phyloP scores from a whole-genome alignment of 2,329 filamentous ascomycete species.

The Alternaria tenuissima region DNA sequence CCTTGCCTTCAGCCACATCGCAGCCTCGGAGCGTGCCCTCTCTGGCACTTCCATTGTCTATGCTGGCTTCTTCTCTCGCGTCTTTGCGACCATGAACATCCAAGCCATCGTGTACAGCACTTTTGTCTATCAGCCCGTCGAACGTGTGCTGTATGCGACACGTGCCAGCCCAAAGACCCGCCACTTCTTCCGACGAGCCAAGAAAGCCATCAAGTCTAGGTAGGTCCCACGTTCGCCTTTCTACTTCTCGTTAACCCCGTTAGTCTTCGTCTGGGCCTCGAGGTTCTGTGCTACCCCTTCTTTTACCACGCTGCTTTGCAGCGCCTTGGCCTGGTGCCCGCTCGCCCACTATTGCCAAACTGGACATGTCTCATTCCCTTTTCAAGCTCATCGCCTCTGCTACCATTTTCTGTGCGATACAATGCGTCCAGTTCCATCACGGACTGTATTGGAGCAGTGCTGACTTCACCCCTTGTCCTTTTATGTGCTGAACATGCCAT shows the following conservation, averaged over 20 bases:
- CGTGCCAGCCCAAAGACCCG: slow-evolving; percentile 31
- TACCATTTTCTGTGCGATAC: slow-evolving; percentile 30
- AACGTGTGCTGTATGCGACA: slow-evolving; percentile 36
- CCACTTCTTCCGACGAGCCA: slow-evolving; percentile 33
- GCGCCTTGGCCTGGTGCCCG: slow-evolving; percentile 40
- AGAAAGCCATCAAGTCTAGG: slow-evolving; percentile 28
- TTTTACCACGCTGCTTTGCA: slow-evolving; percentile 43
- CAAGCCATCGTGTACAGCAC: slow-evolving; percentile 31
- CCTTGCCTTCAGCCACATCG: slow-evolving; percentile 36
- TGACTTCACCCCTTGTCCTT: slow-evolving; percentile 41
- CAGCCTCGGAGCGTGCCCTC: slow-evolving; percentile 30
- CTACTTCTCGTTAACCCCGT: slow-evolving; percentile 12
- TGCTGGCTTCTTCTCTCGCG: slow-evolving; percentile 36
- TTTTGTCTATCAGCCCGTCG: slow-evolving; percentile 36
- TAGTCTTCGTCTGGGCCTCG: slow-evolving; percentile 41
- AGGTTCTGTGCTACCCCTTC: slow-evolving; percentile 44
- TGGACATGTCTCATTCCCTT: slow-evolving; percentile 42
- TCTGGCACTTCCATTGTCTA: slow-evolving; percentile 37
- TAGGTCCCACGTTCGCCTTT: slow-evolving; percentile 16
- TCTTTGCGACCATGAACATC: slow-evolving; percentile 31
- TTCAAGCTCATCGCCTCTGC: slow-evolving; percentile 37
- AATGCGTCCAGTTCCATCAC: slow-evolving; percentile 23
- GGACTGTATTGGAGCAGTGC: slow-evolving; percentile 22
- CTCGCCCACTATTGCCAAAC: slow-evolving; percentile 37
- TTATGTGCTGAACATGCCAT: slow-evolving; percentile 36